phyloP scores from a whole-genome alignment of 805 yeast genomes.

The Blastobotrys peoriensis region DNA sequence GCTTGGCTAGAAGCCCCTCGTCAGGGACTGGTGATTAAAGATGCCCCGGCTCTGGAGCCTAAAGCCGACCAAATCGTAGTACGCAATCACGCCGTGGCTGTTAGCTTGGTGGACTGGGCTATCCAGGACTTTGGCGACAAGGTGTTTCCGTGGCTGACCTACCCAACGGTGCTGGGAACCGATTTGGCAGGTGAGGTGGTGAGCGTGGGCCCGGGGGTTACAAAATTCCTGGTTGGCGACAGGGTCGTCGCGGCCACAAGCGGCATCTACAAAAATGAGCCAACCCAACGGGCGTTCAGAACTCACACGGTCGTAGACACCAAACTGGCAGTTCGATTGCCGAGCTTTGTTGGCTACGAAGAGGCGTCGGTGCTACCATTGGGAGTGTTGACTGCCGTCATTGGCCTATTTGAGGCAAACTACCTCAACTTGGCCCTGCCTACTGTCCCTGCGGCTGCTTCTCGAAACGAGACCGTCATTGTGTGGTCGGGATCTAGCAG shows the following conservation, averaged over 20 bases:
- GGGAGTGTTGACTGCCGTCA: slow-evolving; percentile 23
- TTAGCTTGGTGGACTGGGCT: slow-evolving; percentile 5
- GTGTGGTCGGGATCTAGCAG: slow-evolving; percentile 49
- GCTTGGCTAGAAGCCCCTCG: not conserved
- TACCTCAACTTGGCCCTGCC: slow-evolving; percentile 51
- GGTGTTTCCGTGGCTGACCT: not conserved
- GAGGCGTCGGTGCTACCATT: slow-evolving; percentile 15
- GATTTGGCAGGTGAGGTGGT: slow-evolving; percentile 55
- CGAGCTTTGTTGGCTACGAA: slow-evolving; percentile 3
- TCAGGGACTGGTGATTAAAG: slow-evolving; percentile 1
- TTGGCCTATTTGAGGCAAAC: slow-evolving; percentile 42
- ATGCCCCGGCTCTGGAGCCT: not conserved
- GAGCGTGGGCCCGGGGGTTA: slow-evolving; percentile 42
- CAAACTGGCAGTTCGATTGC: slow-evolving; percentile 27
- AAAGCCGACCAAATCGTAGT: slow-evolving; percentile 4
- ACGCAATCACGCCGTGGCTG: slow-evolving; percentile 1
- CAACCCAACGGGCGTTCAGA: slow-evolving; percentile 50
- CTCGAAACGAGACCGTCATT: slow-evolving; percentile 12
- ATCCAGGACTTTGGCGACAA: not conserved
- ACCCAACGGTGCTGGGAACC: slow-evolving; percentile 38
- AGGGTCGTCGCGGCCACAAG: slow-evolving; percentile 47
- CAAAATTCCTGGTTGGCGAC: slow-evolving; percentile 45
- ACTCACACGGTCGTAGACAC: slow-evolving; percentile 43
- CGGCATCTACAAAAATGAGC: slow-evolving; percentile 40
- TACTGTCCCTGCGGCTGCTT: slow-evolving; percentile 20